Evolutionary conservation across 179 eudicot genomes (phyloP), one percentile per base, ranked within the genome.

Genomic region (Amaranthus tricolor): DNA sequence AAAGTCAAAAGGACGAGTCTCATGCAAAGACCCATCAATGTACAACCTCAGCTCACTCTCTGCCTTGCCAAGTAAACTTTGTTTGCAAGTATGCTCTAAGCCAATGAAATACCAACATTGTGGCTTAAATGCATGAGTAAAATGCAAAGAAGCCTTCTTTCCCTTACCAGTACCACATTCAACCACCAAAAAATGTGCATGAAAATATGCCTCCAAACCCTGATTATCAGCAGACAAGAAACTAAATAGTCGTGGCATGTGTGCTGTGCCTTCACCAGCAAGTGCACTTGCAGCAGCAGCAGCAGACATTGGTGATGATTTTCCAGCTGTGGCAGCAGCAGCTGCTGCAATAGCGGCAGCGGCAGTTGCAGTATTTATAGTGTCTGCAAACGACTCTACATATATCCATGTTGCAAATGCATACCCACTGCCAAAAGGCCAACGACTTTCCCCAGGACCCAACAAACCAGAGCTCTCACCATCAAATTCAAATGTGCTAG

Each of bases 271-370:
- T 89, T 96, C 99, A 72, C 98, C 99, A 76, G 97, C 98, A 70
- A 96, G 94, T 57, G 98, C 99, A 83, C 92, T 96, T 48, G 99
- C 99, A 74, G 97, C 99, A 53, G 99, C 98, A 20, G 98, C 99
- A 63, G 99, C 98, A 61, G 99, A 91, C 94, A 93, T 89, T 66
- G 93, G 89, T 12, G 99, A 96, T 62, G 98, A 87, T 82, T 93
- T 91, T 58, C 99, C 99, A 20, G 97, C 89, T 73, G 89, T 91
- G 65, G 98, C 94, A 47, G 97, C 98, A 21, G 96, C 98, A 7
- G 98, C 98, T 59, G 95, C 96, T 49, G 99, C 98, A 87, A 93
- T 96, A n/a, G 98, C 99, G 60, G 98, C 99, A 9, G 99, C 99
- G 50, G 96, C 88, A 56, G 99, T 93, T 59, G 98, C 99, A 61